Conservation (phyloP, 2,329 filamentous ascomycete genomes). For the Paecilomyces niveus region DNA sequence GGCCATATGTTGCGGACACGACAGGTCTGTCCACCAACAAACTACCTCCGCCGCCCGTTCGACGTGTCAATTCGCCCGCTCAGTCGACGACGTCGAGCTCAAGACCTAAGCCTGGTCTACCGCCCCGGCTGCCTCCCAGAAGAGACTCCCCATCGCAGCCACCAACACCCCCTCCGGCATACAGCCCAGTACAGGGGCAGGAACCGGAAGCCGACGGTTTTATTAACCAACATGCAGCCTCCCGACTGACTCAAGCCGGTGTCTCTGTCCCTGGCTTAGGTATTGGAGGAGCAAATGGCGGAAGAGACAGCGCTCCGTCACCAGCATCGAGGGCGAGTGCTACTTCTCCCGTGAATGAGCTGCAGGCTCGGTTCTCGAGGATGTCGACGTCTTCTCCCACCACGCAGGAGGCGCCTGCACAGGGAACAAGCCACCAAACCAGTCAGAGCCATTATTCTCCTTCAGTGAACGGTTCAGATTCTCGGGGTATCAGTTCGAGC, state of each 20-base stretch:
- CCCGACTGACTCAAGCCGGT: conserved; percentile 63
- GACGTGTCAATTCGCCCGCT: conserved; percentile 31
- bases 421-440: conserved; percentile 52
- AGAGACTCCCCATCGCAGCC: conserved; percentile 45
- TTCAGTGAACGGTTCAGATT: conserved; percentile 54
- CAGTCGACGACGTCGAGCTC: conserved; percentile 20
- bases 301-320: conserved; percentile 23
- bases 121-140: conserved; percentile 66
- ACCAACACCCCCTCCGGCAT: conserved; percentile 38
- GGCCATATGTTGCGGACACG: conserved; percentile 63
- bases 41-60: conserved; percentile 63
- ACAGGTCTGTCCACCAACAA: conserved; percentile 63
- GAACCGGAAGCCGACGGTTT: conserved; percentile 25
- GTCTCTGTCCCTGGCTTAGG: conserved; percentile 72
- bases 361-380: conserved; percentile 61
- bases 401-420: conserved; percentile 18
- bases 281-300: conserved; percentile 46
- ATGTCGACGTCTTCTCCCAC: conserved; percentile 36
- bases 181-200: conserved; percentile 35
- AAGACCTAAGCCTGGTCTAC: conserved; percentile 48
- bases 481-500: conserved; percentile 52
- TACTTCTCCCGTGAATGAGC: conserved; percentile 50
- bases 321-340: conserved; percentile 14
- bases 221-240: conserved; percentile 55
- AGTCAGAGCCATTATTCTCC: conserved; percentile 51